Evolutionary conservation across 2,329 filamentous ascomycete species (phyloP).

Genomic region (Botrytis cinerea): DNA sequence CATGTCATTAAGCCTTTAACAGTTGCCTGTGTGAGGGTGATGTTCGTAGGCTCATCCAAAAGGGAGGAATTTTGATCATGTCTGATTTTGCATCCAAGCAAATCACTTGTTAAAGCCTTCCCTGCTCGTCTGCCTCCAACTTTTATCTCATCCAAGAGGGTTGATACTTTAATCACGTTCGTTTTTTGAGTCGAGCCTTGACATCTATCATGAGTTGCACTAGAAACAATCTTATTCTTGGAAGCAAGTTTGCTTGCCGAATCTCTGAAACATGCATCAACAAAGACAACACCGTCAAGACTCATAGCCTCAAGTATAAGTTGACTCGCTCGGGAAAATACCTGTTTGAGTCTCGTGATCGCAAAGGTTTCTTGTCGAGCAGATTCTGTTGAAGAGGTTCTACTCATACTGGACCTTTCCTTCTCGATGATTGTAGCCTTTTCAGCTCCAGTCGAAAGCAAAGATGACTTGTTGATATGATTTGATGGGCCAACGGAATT

Average conservation of each 20-base stretch:
- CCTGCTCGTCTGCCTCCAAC: background rate
- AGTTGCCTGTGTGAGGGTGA: constrained; percentile 24
- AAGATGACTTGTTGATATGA: background rate
- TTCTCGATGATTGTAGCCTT: background rate
- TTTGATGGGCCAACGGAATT: background rate
- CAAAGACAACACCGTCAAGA: constrained; percentile 32
- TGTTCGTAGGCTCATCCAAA: background rate
- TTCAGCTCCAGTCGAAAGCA: background rate
- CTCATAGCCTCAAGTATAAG: constrained; percentile 31
- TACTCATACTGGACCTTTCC: constrained; percentile 10
- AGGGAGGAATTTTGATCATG: background rate
- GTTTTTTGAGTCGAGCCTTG: background rate
- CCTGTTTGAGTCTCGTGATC: constrained; percentile 17
- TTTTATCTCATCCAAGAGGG: background rate
- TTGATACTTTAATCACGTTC: background rate
- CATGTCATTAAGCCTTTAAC: constrained; percentile 27
- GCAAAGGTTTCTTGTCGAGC: constrained; percentile 17
- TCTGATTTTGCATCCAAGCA: constrained; percentile 20
- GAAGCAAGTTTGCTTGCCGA: constrained; percentile 17
- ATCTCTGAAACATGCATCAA: constrained; percentile 31
- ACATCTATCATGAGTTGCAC: background rate
- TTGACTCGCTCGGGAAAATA: constrained; percentile 32
- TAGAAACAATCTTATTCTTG: background rate
- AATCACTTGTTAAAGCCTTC: constrained; percentile 13
- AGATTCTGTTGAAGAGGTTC: constrained; percentile 14